These are phyloP conservation scores for Entonaema liquescens DNA, from an alignment of 495 filamentous ascomycete genomes.

Conservation along the genomic window DNA sequence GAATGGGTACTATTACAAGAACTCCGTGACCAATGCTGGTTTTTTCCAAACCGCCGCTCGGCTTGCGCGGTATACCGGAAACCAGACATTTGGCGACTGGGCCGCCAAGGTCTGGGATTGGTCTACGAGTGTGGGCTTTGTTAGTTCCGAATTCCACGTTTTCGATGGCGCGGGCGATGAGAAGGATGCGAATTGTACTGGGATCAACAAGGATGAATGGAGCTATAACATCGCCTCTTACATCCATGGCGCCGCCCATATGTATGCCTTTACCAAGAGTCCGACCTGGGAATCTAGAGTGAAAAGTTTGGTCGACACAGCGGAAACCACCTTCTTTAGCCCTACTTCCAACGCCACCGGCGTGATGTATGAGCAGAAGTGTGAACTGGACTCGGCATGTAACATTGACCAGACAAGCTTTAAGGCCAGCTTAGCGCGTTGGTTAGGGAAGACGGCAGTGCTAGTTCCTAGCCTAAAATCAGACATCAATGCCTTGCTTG, in stretches of 20 bases:
- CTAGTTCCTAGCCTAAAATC: slow-evolving; percentile 69
- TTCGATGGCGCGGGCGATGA: slow-evolving; percentile 74
- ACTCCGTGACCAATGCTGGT: slow-evolving; percentile 77
- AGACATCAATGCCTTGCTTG: slow-evolving; percentile 63
- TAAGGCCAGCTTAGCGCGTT: slow-evolving; percentile 81
- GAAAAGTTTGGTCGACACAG: slow-evolving; percentile 62
- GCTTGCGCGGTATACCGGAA: slow-evolving; percentile 78
- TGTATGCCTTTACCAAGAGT: slow-evolving; percentile 73
- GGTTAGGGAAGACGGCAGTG: slow-evolving; percentile 72
- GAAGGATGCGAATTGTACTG: slow-evolving; percentile 66
- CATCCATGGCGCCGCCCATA: slow-evolving; percentile 76
- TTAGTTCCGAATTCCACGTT: slow-evolving; percentile 67
- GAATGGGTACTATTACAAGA: slow-evolving; percentile 82
- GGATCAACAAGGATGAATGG: slow-evolving; percentile 72
- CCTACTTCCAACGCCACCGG: slow-evolving; percentile 57
- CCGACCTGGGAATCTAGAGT: slow-evolving; percentile 67
- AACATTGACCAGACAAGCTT: slow-evolving; percentile 76
- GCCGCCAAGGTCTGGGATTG: slow-evolving; percentile 76
- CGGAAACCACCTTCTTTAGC: slow-evolving; percentile 65
- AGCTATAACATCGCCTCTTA: slow-evolving; percentile 79
- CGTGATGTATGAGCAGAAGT: slow-evolving; percentile 74
- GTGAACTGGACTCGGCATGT: slow-evolving; percentile 71
- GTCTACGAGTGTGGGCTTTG: slow-evolving; percentile 68
- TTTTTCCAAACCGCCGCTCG: slow-evolving; percentile 82
- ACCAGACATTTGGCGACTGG: slow-evolving; percentile 78